Evolutionary conservation across 805 yeast species (phyloP).

Genomic region (Candida sanyiensis): DNA sequence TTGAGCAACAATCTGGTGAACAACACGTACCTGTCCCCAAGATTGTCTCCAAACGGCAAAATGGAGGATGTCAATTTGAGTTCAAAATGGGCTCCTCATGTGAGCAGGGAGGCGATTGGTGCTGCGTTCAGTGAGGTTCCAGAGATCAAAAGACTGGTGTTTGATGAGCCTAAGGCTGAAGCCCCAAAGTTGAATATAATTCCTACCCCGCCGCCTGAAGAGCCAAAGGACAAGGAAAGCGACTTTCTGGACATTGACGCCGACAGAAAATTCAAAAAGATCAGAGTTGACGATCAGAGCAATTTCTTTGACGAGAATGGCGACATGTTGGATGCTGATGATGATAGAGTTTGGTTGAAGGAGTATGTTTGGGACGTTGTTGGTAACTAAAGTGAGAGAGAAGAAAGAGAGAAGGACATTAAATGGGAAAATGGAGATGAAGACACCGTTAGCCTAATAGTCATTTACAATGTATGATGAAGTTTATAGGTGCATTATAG

Average conservation of each 20-base stretch:
- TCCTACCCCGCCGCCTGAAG: constrained; percentile 22
- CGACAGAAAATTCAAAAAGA: constrained; percentile 14
- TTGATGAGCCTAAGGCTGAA: constrained; percentile 8
- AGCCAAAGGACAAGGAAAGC: background rate
- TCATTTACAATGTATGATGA: no score
- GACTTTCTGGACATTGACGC: constrained; percentile 1
- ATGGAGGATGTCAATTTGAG: background rate
- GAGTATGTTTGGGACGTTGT: constrained; percentile 16
- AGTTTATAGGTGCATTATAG: background rate
- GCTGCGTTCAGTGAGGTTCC: constrained; percentile 16
- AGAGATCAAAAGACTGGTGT: constrained; percentile 19
- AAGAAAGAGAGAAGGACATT: background rate
- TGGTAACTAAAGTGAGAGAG: background rate
- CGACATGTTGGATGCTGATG: constrained; percentile 11
- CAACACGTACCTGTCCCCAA: constrained; percentile 22
- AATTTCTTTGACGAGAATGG: constrained; percentile 18
- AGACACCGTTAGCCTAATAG: no score
- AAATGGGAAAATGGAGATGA: no score
- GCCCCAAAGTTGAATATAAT: background rate
- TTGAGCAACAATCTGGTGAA: constrained; percentile 3
- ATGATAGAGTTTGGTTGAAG: constrained; percentile 21
- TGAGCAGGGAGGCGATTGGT: constrained; percentile 22
- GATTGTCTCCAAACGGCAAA: constrained; percentile 19
- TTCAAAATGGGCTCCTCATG: constrained; percentile 21
- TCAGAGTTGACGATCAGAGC: constrained; percentile 17